Conservation (phyloP, 176 grass and related monocot genomes). For the Poa annua region DNA sequence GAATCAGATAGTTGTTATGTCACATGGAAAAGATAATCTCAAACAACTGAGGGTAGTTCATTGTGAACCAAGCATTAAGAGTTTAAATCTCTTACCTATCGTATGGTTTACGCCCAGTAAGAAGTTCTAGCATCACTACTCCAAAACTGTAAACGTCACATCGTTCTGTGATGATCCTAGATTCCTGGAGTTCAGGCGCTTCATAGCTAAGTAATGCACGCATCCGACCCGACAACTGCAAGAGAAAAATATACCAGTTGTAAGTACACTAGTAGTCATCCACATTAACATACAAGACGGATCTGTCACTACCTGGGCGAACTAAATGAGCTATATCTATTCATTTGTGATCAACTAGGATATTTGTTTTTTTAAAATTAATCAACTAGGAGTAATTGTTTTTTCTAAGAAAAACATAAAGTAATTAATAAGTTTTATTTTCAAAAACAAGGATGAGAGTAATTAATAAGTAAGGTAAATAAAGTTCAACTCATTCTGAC, state of each 20-base stretch:
- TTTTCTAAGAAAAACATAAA: background rate
- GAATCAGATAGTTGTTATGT: constrained; percentile 6
- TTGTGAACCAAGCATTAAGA: constrained; percentile 1
- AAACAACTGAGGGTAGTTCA: constrained; percentile 13
- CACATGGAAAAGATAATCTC: background rate
- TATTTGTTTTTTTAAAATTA: too few relatives aligned
- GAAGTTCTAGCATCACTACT: constrained; percentile 98
- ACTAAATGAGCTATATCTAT: constrained; percentile 10
- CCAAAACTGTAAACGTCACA: constrained; percentile 97
- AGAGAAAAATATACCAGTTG: constrained; percentile 32
- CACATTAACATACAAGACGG: constrained; percentile 34
- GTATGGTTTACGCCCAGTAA: constrained; percentile 90
- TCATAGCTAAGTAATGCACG: constrained; percentile 67
- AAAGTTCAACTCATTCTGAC: background rate
- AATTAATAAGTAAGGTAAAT: background rate
- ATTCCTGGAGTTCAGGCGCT: constrained; percentile 78
- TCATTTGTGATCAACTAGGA: constrained; percentile 12
- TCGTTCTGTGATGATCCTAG: constrained; percentile 57
- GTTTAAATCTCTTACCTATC: constrained; percentile 59
- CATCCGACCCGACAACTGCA: constrained; percentile 77
- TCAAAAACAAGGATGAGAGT: background rate
- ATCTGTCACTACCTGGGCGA: background rate
- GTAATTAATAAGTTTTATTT: background rate
- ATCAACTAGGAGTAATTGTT: too few relatives aligned
- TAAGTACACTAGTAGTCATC: constrained; percentile 34